These are phyloP conservation scores for Boechera divaricarpa DNA, from an alignment of 345 rosid genomes.

Conservation along the genomic window DNA sequence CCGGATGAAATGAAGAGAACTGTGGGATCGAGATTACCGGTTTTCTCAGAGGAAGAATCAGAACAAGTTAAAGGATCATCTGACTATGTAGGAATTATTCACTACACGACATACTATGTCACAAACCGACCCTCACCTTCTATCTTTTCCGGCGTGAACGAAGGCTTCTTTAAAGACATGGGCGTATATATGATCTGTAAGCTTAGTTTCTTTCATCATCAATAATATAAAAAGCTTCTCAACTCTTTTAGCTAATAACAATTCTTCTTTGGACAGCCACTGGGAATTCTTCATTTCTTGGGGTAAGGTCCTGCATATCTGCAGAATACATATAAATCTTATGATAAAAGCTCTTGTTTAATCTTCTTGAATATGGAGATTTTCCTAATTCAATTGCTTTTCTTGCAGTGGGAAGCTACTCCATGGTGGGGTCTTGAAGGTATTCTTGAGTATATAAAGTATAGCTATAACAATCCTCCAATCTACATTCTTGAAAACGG, in stretches of 20 bases:
- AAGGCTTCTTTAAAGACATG: not conserved
- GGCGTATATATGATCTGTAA: not conserved
- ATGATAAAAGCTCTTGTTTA: not conserved
- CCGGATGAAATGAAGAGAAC: constrained; percentile 65
- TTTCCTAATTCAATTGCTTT: not conserved
- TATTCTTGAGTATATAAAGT: constrained; percentile 49
- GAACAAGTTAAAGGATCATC: constrained; percentile 62
- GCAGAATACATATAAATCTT: not conserved
- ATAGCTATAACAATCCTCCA: constrained; percentile 53
- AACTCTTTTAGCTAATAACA: not conserved
- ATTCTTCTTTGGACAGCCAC: not conserved
- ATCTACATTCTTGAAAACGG: constrained; percentile 58
- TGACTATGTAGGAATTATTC: constrained; percentile 65
- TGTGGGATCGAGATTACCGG: constrained; percentile 69
- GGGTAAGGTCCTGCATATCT: not conserved
- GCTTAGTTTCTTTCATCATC: not conserved
- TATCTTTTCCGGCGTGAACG: not conserved
- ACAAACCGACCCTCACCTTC: constrained; percentile 35
- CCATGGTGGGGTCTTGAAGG: constrained; percentile 49
- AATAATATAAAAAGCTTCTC: not conserved
- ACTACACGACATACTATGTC: constrained; percentile 43
- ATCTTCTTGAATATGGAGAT: constrained; percentile 1
- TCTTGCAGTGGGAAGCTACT: constrained; percentile 42
- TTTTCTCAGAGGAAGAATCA: constrained; percentile 61
- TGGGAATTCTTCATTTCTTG: not conserved